Percentiles rank a stretch among this genome's conserved stretches.
phyloP scores from a whole-genome alignment of 495 filamentous ascomycete genomes.

The Gamarada debralockiae region DNA sequence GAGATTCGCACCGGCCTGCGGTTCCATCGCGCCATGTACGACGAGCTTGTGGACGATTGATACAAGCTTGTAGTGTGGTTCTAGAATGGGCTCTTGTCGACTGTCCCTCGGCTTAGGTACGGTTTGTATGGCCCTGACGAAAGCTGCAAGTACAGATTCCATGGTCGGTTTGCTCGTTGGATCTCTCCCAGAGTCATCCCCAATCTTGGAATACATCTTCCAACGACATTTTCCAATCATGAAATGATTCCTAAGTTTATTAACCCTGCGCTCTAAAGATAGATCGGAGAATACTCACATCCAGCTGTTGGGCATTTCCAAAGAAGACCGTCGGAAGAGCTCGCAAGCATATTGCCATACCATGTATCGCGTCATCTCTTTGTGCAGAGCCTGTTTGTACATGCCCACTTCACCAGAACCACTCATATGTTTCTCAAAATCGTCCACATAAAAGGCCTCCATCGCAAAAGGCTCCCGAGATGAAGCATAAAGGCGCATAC shows the following conservation, averaged over 20 bases:
- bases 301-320: constrained; percentile 77
- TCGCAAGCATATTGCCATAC: constrained; percentile 83
- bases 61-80: constrained; percentile 94
- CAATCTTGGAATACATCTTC: constrained; percentile 77
- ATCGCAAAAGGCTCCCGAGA: constrained; percentile 90
- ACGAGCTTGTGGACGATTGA: constrained; percentile 85
- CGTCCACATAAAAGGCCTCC: constrained; percentile 71
- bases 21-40: constrained; percentile 32
- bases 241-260: constrained; percentile 65
- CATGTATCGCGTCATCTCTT: constrained; percentile 66
- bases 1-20: constrained; percentile 21
- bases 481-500: constrained; percentile 82
- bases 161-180: constrained; percentile 40
- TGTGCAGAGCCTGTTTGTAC: constrained; percentile 69
- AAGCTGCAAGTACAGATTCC: constrained; percentile 60
- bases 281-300: constrained; percentile 50
- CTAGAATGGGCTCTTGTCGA: constrained; percentile 77
- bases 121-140: constrained; percentile 69
- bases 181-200: constrained; percentile 45
- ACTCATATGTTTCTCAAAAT: constrained; percentile 74
- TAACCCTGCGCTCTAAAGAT: not conserved
- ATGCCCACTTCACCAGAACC: constrained; percentile 55
- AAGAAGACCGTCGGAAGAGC: constrained; percentile 73
- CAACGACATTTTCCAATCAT: constrained; percentile 92
- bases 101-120: constrained; percentile 79